These are phyloP conservation scores for Diplodia scrobiculata DNA, from an alignment of 2,329 filamentous ascomycete genomes.

Conservation along the genomic window DNA sequence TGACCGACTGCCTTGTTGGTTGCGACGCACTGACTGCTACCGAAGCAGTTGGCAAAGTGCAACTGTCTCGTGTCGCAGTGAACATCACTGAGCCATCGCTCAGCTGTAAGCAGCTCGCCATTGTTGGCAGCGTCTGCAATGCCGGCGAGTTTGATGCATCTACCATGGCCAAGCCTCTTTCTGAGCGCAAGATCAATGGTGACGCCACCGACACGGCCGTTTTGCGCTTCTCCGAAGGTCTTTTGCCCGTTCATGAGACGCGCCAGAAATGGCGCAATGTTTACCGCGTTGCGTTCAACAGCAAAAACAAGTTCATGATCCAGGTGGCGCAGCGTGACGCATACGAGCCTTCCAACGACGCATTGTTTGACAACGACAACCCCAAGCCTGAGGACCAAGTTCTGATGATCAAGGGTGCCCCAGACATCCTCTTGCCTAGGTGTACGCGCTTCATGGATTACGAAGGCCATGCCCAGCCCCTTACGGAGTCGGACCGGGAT, in stretches of 20 bases:
- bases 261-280: conserved; percentile 65
- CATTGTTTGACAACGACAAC: conserved; percentile 31
- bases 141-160: conserved; percentile 72
- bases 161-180: conserved; percentile 60
- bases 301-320: conserved; percentile 82
- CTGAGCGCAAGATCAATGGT: conserved; percentile 67
- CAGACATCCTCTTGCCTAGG: conserved; percentile 69
- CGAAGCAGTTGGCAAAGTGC: conserved; percentile 29
- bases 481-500: conserved; percentile 52
- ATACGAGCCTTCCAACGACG: conserved; percentile 39
- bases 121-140: conserved; percentile 69
- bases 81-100: conserved; percentile 47
- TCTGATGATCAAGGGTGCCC: conserved; percentile 77
- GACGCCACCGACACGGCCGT: conserved; percentile 77
- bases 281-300: conserved; percentile 69
- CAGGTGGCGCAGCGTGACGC: conserved; percentile 46
- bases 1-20: conserved; percentile 68
- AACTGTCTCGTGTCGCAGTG: conserved; percentile 26
- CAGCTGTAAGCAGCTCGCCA: conserved; percentile 58
- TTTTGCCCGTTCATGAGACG: conserved; percentile 63
- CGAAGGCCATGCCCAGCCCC: conserved; percentile 56
- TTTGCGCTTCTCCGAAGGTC: conserved; percentile 68
- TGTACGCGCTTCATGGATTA: conserved; percentile 61
- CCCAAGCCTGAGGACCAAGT: conserved; percentile 39
- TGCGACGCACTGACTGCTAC: conserved; percentile 37